Base-by-base conservation (phyloP, 768 basidiomycete species). In the Mycena latifolia region DNA sequence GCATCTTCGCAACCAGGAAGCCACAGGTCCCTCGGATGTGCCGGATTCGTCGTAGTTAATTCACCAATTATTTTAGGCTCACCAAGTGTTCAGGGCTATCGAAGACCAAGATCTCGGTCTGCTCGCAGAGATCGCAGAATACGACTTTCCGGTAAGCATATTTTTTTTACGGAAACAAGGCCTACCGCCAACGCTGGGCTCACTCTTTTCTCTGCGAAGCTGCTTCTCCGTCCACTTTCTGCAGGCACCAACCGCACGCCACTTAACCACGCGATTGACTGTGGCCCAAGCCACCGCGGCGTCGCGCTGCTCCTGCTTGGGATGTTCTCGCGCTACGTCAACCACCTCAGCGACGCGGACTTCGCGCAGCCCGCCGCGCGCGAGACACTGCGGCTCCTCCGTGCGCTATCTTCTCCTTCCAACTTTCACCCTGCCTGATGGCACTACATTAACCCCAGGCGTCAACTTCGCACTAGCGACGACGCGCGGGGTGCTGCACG, bases 241-340 rank as follows among this genome's bases (percentile, higher is more conserved):
- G 18, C 61, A 1, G 61, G 61, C 0, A 62, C 53, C 0, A 62
- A 62, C 24, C 45, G 43, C 24, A 62, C 61, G 6, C 53, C 61
- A 17, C 33, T 62, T 5, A 61, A 61, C 41, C 60, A 61, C n/a
- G 61, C 61, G 6, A 54, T 62, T 17, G 61, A 55, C 25, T 55
- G 61, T 10, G 61, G 53, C 7, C 0, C 43, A 29, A 4, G 10
- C 0, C 61, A 55, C 31, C 61, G 61, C 22, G 61, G 52, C 5
- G 45, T 62, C 53, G 46, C 53, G 2, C 61, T 62, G 31, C 33
- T 62, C 14, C 53, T 62, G 2, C 52, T 62, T 5, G 61, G 61
- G 18, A 55, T 62, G 53, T 62, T 62, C n/a, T 62, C 53, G 33
- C 53, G 61, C 24, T 62, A 62, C 46, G 25, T 62, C 24, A 62